phyloP scores from a whole-genome alignment of 2,329 filamentous ascomycete genomes.

The Sporothrix pseudoabietina region DNA sequence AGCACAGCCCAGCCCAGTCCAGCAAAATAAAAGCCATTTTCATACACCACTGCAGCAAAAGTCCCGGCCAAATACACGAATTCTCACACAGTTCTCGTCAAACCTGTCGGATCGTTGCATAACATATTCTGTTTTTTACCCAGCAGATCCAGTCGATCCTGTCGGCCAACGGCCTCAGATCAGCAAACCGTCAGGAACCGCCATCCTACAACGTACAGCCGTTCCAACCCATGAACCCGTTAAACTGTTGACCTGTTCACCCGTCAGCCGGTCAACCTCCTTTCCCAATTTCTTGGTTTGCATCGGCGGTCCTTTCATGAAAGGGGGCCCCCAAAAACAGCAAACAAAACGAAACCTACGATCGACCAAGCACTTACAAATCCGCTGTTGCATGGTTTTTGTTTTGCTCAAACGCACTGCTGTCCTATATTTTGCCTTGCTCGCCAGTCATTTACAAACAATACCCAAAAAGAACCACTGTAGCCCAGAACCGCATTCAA shows the following conservation, averaged over 20 bases:
- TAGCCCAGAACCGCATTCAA: background rate
- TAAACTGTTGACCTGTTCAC: slow-evolving; percentile 10
- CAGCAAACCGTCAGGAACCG: background rate
- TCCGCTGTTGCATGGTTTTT: background rate
- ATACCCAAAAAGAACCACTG: background rate
- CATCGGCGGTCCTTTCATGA: background rate
- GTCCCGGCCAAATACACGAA: background rate
- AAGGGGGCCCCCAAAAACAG: background rate
- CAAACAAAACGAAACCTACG: slow-evolving; percentile 22
- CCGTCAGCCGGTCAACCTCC: slow-evolving; percentile 13
- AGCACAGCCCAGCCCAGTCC: background rate
- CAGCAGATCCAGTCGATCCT: background rate
- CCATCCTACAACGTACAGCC: background rate
- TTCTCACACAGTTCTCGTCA: background rate
- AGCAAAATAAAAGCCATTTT: background rate
- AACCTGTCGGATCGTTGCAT: background rate
- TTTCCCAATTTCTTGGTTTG: background rate
- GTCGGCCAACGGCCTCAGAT: slow-evolving; percentile 10
- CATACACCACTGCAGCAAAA: background rate
- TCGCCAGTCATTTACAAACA: slow-evolving; percentile 8
- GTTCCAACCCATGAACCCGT: background rate
- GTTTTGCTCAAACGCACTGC: too few species aligned
- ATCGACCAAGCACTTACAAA: background rate
- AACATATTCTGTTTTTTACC: slow-evolving; percentile 14
- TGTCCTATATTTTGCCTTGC: background rate